Base-by-base conservation (phyloP, 2,329 filamentous ascomycete species). In the Aspergillus aculeatinus region DNA sequence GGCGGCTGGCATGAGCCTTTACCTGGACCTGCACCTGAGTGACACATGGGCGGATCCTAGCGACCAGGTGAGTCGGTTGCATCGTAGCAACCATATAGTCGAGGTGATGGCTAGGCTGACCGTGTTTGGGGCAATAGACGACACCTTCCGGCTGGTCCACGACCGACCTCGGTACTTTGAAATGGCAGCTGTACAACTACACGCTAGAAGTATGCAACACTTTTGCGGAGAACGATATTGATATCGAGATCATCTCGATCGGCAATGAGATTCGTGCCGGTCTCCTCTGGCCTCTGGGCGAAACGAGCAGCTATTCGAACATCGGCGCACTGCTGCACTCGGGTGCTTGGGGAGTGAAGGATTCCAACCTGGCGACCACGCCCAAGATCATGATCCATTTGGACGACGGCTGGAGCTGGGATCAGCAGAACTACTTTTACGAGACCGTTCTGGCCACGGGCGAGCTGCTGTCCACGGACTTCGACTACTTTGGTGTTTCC, bases 381-480 rank as follows among this genome's bases (percentile, higher is more conserved):
- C 87, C 88, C 1, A 84, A 87, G 70, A 89, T 91, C 72, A 87
- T 91, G 86, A 84, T 91, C 47, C 89, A 91, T 68, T 80, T 91
- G 3, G 88, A 91, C 72, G 88, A 90, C 68, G 89, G 89, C n/a
- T 92, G 88, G 87, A 82, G 88, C 63, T 89, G 85, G 86, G 79
- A 75, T 3, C 83, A 83, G 2, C 88, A 91, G 70, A 76, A 88
- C 62, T 87, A 81, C 77, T 90, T 85, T 74, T 91, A 90, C 75
- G 81, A 82, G 25, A 79, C 77, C 2, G 82, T 88, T 0, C 77
- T 89, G 0, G 78, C 70, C 7, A 74, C 77, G 25, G 86, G 83
- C 2, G 78, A 79, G 10, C 77, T 88, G 3, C 69, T 72, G 3
- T 66, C 77, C 0, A 74, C 77, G 5, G 87, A 90, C 64, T 90